Conservation (phyloP, 441 rosid species). For the Arabidopsis lyrata region DNA sequence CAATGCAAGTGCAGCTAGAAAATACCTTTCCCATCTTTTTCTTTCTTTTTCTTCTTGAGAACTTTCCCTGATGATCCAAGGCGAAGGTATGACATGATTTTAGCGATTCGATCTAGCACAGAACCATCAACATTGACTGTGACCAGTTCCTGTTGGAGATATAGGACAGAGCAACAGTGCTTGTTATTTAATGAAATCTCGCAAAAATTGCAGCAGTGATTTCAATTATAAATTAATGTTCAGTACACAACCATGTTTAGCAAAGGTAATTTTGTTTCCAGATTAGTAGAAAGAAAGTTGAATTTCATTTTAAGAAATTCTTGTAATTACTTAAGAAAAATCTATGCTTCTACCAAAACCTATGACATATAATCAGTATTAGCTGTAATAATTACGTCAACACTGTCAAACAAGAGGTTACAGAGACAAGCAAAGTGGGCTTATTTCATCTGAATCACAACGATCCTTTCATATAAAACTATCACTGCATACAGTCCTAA, state of each 20-base stretch:
- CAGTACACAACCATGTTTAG: too few species aligned
- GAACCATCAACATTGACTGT: slow-evolving; percentile 93
- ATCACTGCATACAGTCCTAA: not conserved
- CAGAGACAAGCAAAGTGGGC: slow-evolving; percentile 11
- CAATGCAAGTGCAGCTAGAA: slow-evolving; percentile 16
- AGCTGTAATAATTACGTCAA: not conserved
- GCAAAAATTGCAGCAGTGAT: not conserved
- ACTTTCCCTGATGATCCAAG: slow-evolving; percentile 99
- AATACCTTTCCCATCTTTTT: slow-evolving; percentile 81
- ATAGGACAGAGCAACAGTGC: slow-evolving; percentile 30
- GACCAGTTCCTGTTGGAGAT: slow-evolving; percentile 76
- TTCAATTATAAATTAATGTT: not conserved
- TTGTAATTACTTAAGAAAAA: not conserved
- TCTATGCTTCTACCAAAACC: slow-evolving; percentile 4
- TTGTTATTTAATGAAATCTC: slow-evolving; percentile 6
- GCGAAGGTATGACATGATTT: slow-evolving; percentile 95
- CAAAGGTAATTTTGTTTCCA: slow-evolving; percentile 2
- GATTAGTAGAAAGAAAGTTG: not conserved
- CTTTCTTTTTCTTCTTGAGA: slow-evolving; percentile 98
- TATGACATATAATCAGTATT: not conserved
- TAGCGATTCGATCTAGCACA: slow-evolving; percentile 94
- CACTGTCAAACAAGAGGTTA: slow-evolving; percentile 24
- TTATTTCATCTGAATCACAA: slow-evolving; percentile 4
- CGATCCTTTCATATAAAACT: not conserved
- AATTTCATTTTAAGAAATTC: not conserved